Percentiles rank a stretch among this genome's conserved stretches.
These are phyloP conservation scores for Fusarium mangiferae DNA, from an alignment of 2,329 filamentous ascomycete species.

Conservation along the genomic window DNA sequence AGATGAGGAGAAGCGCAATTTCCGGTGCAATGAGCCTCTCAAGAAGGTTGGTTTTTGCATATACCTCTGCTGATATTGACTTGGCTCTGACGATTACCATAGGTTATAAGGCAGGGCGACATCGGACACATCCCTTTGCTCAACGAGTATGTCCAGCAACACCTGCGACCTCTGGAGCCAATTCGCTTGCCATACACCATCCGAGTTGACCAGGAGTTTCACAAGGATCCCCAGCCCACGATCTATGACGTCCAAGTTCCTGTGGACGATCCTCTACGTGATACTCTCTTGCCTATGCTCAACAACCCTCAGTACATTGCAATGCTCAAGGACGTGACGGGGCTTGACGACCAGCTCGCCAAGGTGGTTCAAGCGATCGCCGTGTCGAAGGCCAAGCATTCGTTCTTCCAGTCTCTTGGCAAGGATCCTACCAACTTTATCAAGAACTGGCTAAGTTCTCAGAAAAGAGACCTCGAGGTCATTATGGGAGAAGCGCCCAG, in stretches of 20 bases:
- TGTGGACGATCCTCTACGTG: constrained; percentile 83
- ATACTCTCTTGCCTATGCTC: constrained; percentile 71
- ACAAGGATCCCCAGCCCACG: constrained; percentile 78
- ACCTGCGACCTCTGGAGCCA: constrained; percentile 82
- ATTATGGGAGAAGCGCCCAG: constrained; percentile 83
- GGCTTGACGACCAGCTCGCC: constrained; percentile 86
- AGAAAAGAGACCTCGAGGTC: constrained; percentile 89
- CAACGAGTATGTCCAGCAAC: constrained; percentile 79
- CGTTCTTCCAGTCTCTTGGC: constrained; percentile 82
- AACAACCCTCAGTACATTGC: constrained; percentile 75
- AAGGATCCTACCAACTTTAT: constrained; percentile 88
- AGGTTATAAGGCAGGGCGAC: constrained; percentile 80
- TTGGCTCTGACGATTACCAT: constrained; percentile 39
- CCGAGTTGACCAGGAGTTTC: constrained; percentile 86
- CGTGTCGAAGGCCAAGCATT: constrained; percentile 88
- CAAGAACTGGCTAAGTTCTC: constrained; percentile 87
- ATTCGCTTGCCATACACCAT: constrained; percentile 92
- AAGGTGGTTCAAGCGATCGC: constrained; percentile 83
- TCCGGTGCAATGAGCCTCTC: constrained; percentile 87
- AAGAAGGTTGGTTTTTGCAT: constrained; percentile 69
- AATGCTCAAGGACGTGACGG: constrained; percentile 79
- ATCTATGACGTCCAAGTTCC: constrained; percentile 90
- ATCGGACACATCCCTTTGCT: constrained; percentile 87
- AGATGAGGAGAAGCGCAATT: constrained; percentile 92
- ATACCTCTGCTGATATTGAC: background rate